These are phyloP conservation scores for Colletotrichum coccodes DNA, from an alignment of 2,329 filamentous ascomycete species.

Conservation along the genomic window DNA sequence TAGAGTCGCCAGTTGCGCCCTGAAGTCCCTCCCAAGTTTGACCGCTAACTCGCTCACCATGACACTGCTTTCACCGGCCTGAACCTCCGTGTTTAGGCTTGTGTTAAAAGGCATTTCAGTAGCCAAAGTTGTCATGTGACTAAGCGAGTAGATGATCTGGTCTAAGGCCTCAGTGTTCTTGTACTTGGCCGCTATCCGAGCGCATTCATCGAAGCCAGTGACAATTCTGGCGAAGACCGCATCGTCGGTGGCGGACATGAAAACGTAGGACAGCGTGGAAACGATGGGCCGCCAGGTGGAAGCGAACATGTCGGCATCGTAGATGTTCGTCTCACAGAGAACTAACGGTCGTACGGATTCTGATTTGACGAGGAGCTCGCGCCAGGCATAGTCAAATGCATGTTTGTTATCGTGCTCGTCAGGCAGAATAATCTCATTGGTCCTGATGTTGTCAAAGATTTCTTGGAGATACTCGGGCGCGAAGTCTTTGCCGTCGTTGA, in stretches of 20 bases:
- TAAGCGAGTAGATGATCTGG: conserved; percentile 89
- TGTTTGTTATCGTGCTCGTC: conserved; percentile 98
- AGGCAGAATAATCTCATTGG: conserved; percentile 93
- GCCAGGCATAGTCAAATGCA: conserved; percentile 98
- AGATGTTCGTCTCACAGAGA: conserved; percentile 90
- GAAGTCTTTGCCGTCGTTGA: conserved; percentile 89
- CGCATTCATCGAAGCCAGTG: conserved; percentile 95
- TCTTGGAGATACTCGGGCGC: conserved; percentile 82
- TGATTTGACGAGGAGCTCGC: conserved; percentile 88
- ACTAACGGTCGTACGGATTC: conserved; percentile 78
- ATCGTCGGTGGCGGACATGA: conserved; percentile 98
- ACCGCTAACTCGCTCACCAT: conserved; percentile 99
- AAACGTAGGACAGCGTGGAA: conserved; percentile 95
- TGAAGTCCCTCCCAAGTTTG: conserved; percentile 92
- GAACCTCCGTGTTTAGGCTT: conserved; percentile 91
- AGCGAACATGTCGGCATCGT: conserved; percentile 97
- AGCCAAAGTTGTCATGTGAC: conserved; percentile 89
- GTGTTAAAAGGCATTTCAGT: conserved; percentile 83
- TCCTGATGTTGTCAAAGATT: conserved; percentile 92
- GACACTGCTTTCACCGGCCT: conserved; percentile 89
- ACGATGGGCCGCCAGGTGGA: conserved; percentile 96
- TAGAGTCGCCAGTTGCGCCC: conserved; percentile 91
- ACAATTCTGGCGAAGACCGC: conserved; percentile 94
- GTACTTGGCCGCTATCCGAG: conserved; percentile 89
- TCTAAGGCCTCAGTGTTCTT: conserved; percentile 87